Base-by-base conservation (phyloP, 768 basidiomycete genomes). In the Trametes punicea region DNA sequence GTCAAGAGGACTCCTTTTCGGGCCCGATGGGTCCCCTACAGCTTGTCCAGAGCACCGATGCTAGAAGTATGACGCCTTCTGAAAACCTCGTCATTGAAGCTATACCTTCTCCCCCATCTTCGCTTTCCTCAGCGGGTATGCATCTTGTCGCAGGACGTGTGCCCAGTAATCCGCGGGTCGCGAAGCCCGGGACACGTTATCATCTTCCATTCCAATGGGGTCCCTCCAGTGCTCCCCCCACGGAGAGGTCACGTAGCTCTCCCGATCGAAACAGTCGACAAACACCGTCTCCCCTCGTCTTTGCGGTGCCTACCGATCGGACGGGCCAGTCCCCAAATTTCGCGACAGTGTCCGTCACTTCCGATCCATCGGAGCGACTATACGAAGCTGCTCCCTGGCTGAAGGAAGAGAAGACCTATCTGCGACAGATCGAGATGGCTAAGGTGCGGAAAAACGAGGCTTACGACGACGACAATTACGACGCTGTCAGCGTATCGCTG, bases 281-380 rank as follows among this genome's bases (percentile, higher is more conserved):
- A 21, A 57, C 64, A 15, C 67, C 67, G 4, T 66, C 67, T 6
- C 65, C 67, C 1, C 62, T 66, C 50, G 51, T 64, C 6, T 68
- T 68, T 55, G 49, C 64, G n/a, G 36, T 55, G 27, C 62, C 62
- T 6, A 50, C 59, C 7, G 55, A 61, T n/a, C 34, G 59, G 27
- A 36, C 39, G 16, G 55, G 58, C 39, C 31, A 51, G 5, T 40
- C 33, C 7, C 40, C 42, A 23, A 44, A 45, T 48, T 16, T 39
- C 47, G 50, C 38, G 4, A 50, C 46, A 0, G 48, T 60, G 6
- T 40, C 53, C 7, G 40, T 55, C 4, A 46, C 53, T 3, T 42
- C 42, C 2, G 53, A 60, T 25, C 6, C 27, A n/a, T 5, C 41
- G 1, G 45, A 55, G 16, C 58, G 53, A 15, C 26, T 60, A 20